phyloP scores from a whole-genome alignment of 306 rosid genomes.

The Cicer arietinum region DNA sequence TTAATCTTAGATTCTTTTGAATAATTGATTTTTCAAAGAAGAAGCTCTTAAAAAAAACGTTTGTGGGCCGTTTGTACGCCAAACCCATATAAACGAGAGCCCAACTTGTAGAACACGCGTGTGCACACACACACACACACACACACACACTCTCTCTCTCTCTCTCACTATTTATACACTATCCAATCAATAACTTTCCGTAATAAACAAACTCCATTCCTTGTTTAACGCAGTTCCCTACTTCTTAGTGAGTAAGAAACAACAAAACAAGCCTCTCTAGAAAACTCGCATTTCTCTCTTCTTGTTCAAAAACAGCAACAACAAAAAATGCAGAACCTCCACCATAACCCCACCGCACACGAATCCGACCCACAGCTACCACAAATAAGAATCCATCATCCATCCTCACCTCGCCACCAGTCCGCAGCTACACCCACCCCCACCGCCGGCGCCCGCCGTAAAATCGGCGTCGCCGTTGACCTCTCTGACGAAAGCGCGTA shows the following conservation, averaged over 20 bases:
- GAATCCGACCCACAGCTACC: conserved; percentile 90
- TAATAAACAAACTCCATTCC: neutral
- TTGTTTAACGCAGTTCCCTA: neutral
- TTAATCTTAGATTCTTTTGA: too few relatives aligned
- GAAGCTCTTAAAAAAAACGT: too few relatives aligned
- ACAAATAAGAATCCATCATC: conserved; percentile 85
- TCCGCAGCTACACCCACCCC: conserved; percentile 80
- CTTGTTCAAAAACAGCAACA: neutral
- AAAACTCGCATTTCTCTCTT: conserved; percentile 22
- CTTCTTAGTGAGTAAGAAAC: neutral
- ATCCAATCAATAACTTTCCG: neutral
- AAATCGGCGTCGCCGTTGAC: conserved; percentile 93
- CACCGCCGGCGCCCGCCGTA: conserved; percentile 95
- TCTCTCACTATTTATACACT: neutral
- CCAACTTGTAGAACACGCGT: conserved; percentile 6
- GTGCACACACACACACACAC: too few relatives aligned
- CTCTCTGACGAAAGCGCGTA: conserved; percentile 95
- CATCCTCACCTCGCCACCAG: conserved; percentile 79
- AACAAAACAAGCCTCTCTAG: conserved; percentile 1
- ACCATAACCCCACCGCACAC: conserved; percentile 45
- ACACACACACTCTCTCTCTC: neutral
- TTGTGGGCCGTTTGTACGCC: too few relatives aligned
- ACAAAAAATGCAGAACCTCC: conserved; percentile 50
- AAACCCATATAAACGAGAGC: neutral
- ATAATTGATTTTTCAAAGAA: too few relatives aligned